Base-by-base conservation (phyloP, 2,329 filamentous ascomycete species). In the Verticillium isaacii region DNA sequence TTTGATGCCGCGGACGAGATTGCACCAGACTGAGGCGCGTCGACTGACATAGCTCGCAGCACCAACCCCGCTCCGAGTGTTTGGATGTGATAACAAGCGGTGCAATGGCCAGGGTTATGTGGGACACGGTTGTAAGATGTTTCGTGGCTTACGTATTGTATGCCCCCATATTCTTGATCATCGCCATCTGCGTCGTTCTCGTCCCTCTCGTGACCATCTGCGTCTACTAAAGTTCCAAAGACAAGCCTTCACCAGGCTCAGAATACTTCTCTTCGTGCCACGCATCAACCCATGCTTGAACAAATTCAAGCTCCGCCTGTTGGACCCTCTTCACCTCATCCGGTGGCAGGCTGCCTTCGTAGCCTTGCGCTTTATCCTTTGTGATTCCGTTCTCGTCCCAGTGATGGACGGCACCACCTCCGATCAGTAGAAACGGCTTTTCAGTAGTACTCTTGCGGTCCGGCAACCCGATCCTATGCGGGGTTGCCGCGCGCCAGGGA, bases 401-500 rank as follows among this genome's bases (percentile, higher is more conserved):
- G 71, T 94, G 91, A 73, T 95, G 92, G 29, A 93, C 90, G 5
- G 54, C 54, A 0, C 85, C 90, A n/a, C 83, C 83, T 3, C 81
- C 77, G 56, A 96, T 92, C 55, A 94, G 71, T n/a, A 91, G 81
- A 65, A 89, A 90, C 0, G 91, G 91, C 76, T 93, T 83, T 56
- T 80, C 82, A 0, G 78, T 75, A 0, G 89, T 90, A 55, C 83
- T 89, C 17, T 78, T 74, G 19, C 90, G 79, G 32, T 79, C 75
- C 0, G 81, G 78, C 0, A 86, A 81, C 1, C 79, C 83, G 19
- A 86, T 82, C 0, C 86, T 87, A 57, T 94, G 87, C 0, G 89
- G 86, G 0, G 88, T 89, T 0, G 89, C 90, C 11, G 86, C 85
- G n/a, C 89, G 84, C 92, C 92, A 96, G 0, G 92, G 91, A 70